These are phyloP conservation scores for Trichocomaceae sp. DNA, from an alignment of 2,329 filamentous ascomycete species.

Conservation along the genomic window DNA sequence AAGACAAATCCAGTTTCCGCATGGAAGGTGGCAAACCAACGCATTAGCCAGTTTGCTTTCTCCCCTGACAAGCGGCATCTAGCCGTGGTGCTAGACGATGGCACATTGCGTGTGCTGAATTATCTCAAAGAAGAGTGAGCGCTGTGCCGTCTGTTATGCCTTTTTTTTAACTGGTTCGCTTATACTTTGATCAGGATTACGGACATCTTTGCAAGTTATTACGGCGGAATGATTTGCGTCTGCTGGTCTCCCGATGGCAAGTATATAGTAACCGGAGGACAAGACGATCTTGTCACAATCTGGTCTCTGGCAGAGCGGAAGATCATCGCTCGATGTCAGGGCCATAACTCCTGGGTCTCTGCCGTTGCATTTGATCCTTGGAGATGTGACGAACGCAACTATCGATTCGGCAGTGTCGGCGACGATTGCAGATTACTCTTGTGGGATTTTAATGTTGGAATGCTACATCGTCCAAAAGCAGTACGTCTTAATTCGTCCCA, in stretches of 20 bases:
- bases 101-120: slow-evolving; percentile 81
- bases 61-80: slow-evolving; percentile 82
- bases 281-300: slow-evolving; percentile 93
- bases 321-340: slow-evolving; percentile 86
- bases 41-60: slow-evolving; percentile 85
- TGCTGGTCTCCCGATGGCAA: slow-evolving; percentile 97
- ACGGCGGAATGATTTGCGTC: slow-evolving; percentile 84
- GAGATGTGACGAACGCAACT: slow-evolving; percentile 92
- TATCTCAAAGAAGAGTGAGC: slow-evolving; percentile 77
- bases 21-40: slow-evolving; percentile 88
- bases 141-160: neutral
- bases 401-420: slow-evolving; percentile 91
- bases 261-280: slow-evolving; percentile 89
- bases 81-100: slow-evolving; percentile 86
- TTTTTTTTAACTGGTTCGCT: neutral
- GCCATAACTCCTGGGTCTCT: slow-evolving; percentile 93
- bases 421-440: slow-evolving; percentile 85
- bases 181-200: slow-evolving; percentile 50
- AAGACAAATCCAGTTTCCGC: slow-evolving; percentile 86
- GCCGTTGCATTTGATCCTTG: slow-evolving; percentile 92
- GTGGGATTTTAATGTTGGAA: slow-evolving; percentile 97
- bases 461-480: slow-evolving; percentile 85
- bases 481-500: slow-evolving; percentile 46
- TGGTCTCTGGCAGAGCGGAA: slow-evolving; percentile 81
- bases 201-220: slow-evolving; percentile 84